Base-by-base conservation (phyloP, 441 rosid genomes). In the Theobroma grandiflorum region DNA sequence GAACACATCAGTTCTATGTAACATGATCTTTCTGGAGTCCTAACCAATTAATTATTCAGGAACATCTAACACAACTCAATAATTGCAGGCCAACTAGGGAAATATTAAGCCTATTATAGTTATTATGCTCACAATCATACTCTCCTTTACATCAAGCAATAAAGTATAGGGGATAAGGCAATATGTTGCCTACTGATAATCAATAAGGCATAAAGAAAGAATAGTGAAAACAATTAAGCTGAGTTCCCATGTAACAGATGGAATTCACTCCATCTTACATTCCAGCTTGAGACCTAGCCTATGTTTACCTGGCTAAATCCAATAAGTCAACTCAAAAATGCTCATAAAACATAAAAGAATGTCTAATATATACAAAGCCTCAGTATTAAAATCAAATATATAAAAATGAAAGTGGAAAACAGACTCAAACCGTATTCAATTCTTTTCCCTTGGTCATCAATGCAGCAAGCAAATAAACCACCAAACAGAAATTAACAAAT, bases 241-340 rank as follows among this genome's bases (percentile, higher is more conserved):
- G 50, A 50, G 33, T 71, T 52, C 43, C 61, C 43, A 50, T 33
- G 15, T 33, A 71, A 71, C 4, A 50, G 1, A 26, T 70, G n/a
- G 22, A 52, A 50, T 8, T 15, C 26, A 71, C 43, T 31, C 42
- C 42, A 70, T 7, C 10, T 47, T 15, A 8, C 0, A 14, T 70
- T 47, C 74, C 58, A 70, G 7, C 22, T 31, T 26, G 35, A 49
- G 74, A 59, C 74, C 42, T 70, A 50, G 8, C 26, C 61, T 49
- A 22, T 45, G 2, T 69, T 31, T 14, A 26, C 20, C 12, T 18
- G 20, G 73, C 53, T 22, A 49, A 31, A 26, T 61, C 37, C 15
- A 58, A 58, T 4, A 61, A 26, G 18, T 61, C 8, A 12, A 31
- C 11, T 31, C 16, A 61, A 61, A 61, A 40, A 2, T 33, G 43